A percentile compares a stretch with the other conserved stretches of the same genome.
phyloP scores from a whole-genome alignment of 1,284 basidiomycete species.

The Laetiporus sulphureus region DNA sequence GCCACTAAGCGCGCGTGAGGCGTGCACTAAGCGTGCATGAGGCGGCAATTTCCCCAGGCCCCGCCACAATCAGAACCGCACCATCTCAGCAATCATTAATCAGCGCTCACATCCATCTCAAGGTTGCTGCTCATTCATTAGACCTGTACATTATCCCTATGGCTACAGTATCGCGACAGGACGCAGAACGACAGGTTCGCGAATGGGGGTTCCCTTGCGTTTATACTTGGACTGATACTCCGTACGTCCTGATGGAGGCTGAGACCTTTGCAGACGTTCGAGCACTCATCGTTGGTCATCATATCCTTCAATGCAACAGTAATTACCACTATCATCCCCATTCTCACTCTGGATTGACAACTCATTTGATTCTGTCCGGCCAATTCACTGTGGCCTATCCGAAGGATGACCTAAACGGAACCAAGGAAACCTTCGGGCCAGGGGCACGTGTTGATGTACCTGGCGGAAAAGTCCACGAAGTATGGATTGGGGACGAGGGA shows the following conservation, averaged over 20 bases:
- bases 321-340: conserved; percentile 26
- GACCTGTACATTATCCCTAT: conserved; percentile 5
- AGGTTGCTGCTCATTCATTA: too few relatives aligned
- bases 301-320: conserved; percentile 12
- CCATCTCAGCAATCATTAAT: too few relatives aligned
- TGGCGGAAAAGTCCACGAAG: conserved; percentile 25
- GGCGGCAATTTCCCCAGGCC: too few relatives aligned
- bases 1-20: too few relatives aligned
- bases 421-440: conserved; percentile 25
- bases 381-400: conserved; percentile 25
- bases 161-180: conserved; percentile 12
- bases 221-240: conserved; percentile 28
- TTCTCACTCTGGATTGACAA: conserved; percentile 23
- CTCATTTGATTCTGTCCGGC: conserved; percentile 26
- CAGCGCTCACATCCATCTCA: too few relatives aligned
- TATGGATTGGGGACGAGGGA: conserved; percentile 27
- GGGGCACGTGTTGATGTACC: conserved; percentile 28
- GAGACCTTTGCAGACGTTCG: neutral
- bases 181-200: conserved; percentile 21
- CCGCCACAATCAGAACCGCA: too few relatives aligned
- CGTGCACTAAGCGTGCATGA: too few relatives aligned
- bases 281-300: neutral
- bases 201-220: conserved; percentile 27
- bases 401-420: conserved; percentile 16
- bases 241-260: conserved; percentile 25